Conservation (phyloP, 768 basidiomycete genomes). For the Auricularia cornea region DNA sequence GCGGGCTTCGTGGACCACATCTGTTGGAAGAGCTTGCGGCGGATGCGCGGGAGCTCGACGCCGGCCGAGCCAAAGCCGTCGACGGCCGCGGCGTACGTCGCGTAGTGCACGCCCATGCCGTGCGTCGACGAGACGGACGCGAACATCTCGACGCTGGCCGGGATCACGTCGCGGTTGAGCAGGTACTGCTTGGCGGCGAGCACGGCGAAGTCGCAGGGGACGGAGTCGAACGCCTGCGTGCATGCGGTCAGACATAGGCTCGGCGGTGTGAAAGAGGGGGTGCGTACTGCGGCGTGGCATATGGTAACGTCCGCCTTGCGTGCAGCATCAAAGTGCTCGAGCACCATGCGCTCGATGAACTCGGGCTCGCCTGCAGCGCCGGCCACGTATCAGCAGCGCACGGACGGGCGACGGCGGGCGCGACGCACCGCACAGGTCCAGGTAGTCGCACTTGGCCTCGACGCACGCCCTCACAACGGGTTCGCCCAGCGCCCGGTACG, state of each 20-base stretch:
- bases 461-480: constrained; percentile 9
- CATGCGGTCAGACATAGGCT: background rate
- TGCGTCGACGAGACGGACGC: background rate
- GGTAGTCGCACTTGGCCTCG: constrained; percentile 1
- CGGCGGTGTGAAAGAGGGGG: background rate
- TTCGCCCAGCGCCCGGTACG: constrained; percentile 5
- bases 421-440: constrained; percentile 6
- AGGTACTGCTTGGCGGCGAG: constrained; percentile 1
- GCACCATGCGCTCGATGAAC: constrained; percentile 7
- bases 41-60: background rate
- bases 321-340: background rate
- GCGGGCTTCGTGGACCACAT: background rate
- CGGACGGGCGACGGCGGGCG: background rate
- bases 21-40: background rate
- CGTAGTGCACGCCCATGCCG: constrained; percentile 1
- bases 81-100: constrained; percentile 5
- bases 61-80: constrained; percentile 4
- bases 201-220: constrained; percentile 7
- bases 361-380: constrained; percentile 5
- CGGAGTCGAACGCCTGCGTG: constrained; percentile 7
- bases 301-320: constrained; percentile 1
- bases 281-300: constrained; percentile 1
- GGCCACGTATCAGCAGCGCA: background rate
- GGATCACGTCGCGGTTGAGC: background rate
- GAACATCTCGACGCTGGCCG: constrained; percentile 8